These are phyloP conservation scores for Chlamydomonas schloesseri DNA, from an alignment of 139 green algal genomes.

Conservation along the genomic window DNA sequence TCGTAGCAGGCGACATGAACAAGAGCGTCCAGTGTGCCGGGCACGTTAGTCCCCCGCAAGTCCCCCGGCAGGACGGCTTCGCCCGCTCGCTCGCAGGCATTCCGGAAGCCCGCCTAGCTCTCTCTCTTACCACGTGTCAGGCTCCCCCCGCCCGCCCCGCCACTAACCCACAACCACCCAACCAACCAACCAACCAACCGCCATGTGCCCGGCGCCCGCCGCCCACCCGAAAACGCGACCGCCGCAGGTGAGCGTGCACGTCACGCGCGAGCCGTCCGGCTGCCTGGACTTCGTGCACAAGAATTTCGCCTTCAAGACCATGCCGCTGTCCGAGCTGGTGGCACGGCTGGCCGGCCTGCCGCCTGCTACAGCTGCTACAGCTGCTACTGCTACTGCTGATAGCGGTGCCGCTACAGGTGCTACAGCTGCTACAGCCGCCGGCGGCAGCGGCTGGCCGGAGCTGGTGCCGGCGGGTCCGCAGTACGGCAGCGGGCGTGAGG, in stretches of 20 bases:
- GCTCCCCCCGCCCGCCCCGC: no score
- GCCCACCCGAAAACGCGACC: no score
- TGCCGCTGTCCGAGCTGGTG: constrained; percentile 61
- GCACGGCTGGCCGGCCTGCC: background rate
- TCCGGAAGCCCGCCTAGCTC: no score
- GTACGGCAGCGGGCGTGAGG: constrained; percentile 7
- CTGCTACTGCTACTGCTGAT: background rate
- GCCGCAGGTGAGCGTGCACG: constrained; percentile 61
- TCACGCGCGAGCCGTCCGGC: constrained; percentile 40
- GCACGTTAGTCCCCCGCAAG: no score
- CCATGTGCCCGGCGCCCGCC: no score
- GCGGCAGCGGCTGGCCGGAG: background rate
- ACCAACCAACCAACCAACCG: no score
- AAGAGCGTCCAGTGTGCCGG: no score
- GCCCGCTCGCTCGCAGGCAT: no score
- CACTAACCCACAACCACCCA: no score
- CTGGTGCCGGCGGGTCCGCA: constrained; percentile 4
- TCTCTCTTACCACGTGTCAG: no score
- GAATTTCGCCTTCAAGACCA: constrained; percentile 71
- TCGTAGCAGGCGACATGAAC: no score
- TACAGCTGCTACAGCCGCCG: background rate
- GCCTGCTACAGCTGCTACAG: background rate
- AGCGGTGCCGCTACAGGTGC: background rate
- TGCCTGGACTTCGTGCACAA: constrained; percentile 70
- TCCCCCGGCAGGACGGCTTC: no score